Percentiles rank a stretch among this genome's conserved stretches.
phyloP scores from a whole-genome alignment of 441 rosid genomes.

The Syzygium syzygioides region DNA sequence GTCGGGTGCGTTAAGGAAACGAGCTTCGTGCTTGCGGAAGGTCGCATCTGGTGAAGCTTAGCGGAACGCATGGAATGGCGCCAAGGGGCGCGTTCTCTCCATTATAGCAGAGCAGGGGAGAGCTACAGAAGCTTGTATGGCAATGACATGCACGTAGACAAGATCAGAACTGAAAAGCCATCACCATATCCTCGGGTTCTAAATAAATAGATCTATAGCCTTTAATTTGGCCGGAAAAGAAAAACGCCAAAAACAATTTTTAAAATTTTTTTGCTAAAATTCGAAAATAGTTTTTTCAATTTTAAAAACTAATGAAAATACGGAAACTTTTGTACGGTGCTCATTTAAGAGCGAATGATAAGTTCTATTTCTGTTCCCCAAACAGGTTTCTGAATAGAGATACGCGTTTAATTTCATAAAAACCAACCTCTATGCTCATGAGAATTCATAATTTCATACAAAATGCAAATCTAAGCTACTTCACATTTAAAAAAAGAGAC shows the following conservation, averaged over 20 bases:
- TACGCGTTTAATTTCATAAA: neutral
- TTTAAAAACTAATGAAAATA: neutral
- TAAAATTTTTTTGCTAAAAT: neutral
- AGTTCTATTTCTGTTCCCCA: too few relatives aligned
- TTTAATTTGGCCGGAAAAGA: neutral
- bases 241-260: neutral
- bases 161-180: neutral
- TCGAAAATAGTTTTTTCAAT: neutral
- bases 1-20: constrained; percentile 29
- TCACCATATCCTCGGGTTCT: neutral
- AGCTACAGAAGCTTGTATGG: neutral
- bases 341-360: too few relatives aligned
- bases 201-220: neutral
- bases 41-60: constrained; percentile 9
- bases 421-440: neutral
- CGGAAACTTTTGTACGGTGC: too few relatives aligned
- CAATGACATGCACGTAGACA: neutral
- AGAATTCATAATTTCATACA: neutral
- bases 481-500: neutral
- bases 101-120: neutral
- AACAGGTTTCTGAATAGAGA: too few relatives aligned
- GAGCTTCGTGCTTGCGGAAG: constrained; percentile 4
- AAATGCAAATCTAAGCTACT: neutral
- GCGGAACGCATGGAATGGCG: neutral
- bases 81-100: neutral